Percentiles rank a stretch among this genome's conserved stretches.
Conservation (phyloP, 345 rosid species). For the Hibiscus trionum region DNA sequence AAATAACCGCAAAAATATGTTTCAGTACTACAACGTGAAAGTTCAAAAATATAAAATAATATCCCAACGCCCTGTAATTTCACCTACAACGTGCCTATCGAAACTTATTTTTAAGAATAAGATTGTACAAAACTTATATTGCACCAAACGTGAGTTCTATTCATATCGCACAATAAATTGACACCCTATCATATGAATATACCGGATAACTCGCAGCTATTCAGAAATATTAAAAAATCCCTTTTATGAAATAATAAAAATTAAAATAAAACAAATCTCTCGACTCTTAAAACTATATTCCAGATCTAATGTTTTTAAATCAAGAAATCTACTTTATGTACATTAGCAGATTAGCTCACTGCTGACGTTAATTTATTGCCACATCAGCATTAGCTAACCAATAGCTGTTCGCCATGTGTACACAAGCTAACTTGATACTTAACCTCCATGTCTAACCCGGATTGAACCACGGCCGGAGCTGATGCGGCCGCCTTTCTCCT, state of each 20-base stretch:
- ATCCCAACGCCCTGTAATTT: no score
- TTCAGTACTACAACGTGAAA: no score
- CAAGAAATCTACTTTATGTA: not conserved
- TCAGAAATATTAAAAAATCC: not conserved
- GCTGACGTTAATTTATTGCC: not conserved
- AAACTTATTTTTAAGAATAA: no score
- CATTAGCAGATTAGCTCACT: not conserved
- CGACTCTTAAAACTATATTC: not conserved
- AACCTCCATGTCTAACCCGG: constrained; percentile 19
- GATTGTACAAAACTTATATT: no score
- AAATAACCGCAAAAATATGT: no score
- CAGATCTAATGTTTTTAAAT: not conserved
- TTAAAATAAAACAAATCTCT: not conserved
- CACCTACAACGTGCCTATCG: no score
- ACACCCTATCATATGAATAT: no score
- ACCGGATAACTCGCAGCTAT: no score
- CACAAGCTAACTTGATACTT: constrained; percentile 24
- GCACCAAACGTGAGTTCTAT: no score
- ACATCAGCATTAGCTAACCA: constrained; percentile 24
- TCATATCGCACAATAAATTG: no score
- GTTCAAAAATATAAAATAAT: no score
- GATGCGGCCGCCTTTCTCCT: constrained; percentile 35
- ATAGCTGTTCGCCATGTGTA: constrained; percentile 28
- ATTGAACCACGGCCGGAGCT: constrained; percentile 14
- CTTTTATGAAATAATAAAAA: not conserved